Evolutionary conservation across 352 stramenopile genomes (phyloP).

Genomic region (Phytopythium boreale): DNA sequence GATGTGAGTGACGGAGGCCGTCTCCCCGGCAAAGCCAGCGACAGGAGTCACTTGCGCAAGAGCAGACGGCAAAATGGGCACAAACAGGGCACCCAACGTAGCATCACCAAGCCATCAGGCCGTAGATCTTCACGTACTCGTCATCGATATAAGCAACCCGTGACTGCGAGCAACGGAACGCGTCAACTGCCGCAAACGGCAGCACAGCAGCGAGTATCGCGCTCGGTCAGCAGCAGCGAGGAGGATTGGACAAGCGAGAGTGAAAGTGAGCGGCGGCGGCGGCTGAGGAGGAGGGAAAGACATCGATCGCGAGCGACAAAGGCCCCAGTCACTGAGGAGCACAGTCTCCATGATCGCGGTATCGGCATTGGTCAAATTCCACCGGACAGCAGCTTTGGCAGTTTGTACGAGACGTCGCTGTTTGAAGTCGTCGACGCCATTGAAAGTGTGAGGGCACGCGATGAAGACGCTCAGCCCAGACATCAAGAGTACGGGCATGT

Average conservation of each 20-base stretch:
- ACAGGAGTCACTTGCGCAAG: background rate
- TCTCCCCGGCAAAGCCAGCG: background rate
- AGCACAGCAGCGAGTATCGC: background rate
- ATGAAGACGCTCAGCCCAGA: background rate
- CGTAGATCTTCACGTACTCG: background rate
- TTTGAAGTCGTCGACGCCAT: conserved; percentile 46
- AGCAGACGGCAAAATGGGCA: background rate
- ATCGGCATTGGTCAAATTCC: background rate
- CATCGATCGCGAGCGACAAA: background rate
- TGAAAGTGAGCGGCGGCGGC: background rate
- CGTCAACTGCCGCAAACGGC: background rate
- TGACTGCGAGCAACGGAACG: background rate
- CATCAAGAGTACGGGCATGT: background rate
- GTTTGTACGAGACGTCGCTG: conserved; percentile 41
- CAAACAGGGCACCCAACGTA: background rate
- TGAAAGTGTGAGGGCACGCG: conserved; percentile 15
- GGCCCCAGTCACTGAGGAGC: background rate
- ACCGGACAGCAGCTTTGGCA: conserved; percentile 14
- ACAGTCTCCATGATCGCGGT: background rate
- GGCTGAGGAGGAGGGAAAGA: background rate
- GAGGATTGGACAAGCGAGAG: background rate
- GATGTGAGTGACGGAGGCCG: too few relatives aligned
- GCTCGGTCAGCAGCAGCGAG: background rate
- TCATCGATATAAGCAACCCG: background rate
- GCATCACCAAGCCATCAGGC: background rate